Conservation (phyloP, 2,329 filamentous ascomycete species). For the Rhynchosporium secalis region DNA sequence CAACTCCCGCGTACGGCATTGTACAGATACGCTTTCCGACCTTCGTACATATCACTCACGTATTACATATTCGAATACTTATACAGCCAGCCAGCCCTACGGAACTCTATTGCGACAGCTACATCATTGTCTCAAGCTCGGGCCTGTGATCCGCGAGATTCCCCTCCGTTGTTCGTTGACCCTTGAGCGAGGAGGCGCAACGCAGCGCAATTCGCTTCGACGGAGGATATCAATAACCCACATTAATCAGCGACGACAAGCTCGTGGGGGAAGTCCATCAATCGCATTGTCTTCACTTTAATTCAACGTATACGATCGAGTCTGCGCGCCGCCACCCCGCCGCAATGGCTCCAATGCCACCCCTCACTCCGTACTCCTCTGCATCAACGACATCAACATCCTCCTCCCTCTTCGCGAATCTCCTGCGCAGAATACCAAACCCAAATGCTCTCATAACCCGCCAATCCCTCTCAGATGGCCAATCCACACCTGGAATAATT, state of each 20-base stretch:
- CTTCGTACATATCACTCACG: no score
- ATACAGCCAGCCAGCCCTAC: not conserved
- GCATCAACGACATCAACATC: slow-evolving; percentile 10
- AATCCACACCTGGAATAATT: slow-evolving; percentile 45
- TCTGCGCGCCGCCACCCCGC: slow-evolving; percentile 6
- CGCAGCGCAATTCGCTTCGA: not conserved
- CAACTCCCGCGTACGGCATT: not conserved
- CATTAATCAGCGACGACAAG: not conserved
- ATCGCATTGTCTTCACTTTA: not conserved
- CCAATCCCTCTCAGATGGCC: not conserved
- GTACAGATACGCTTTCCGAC: not conserved
- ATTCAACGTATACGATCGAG: not conserved
- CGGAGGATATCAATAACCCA: slow-evolving; percentile 1
- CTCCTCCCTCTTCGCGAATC: slow-evolving; percentile 9
- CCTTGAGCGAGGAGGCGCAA: not conserved
- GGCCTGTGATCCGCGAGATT: slow-evolving; percentile 6
- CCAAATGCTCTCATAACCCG: slow-evolving; percentile 13
- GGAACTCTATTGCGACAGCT: not conserved
- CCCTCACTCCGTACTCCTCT: not conserved
- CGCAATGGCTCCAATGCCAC: slow-evolving; percentile 31
- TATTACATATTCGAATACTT: not conserved
- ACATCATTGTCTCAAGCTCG: slow-evolving; percentile 14
- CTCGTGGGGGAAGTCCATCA: not conserved
- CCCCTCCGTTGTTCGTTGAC: not conserved
- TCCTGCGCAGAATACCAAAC: not conserved